Conservation (phyloP, 2,329 filamentous ascomycete genomes). For the Alternaria postmessia region DNA sequence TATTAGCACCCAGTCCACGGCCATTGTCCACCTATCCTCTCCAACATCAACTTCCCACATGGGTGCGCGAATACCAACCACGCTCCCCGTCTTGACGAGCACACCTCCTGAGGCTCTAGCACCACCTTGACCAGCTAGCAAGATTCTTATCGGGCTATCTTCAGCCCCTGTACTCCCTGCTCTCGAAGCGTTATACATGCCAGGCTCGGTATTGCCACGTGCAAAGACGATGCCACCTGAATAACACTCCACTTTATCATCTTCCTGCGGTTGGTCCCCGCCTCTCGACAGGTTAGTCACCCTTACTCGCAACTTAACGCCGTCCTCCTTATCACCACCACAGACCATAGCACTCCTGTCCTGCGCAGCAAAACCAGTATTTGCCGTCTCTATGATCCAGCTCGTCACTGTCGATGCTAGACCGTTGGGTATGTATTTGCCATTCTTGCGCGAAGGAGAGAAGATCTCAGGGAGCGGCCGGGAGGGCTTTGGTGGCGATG, state of each 20-base stretch:
- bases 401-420: slow-evolving; percentile 59
- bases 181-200: slow-evolving; percentile 25
- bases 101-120: slow-evolving; percentile 27
- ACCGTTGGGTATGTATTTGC: slow-evolving; percentile 60
- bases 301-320: slow-evolving; percentile 31
- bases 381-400: slow-evolving; percentile 59
- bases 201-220: slow-evolving; percentile 23
- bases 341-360: slow-evolving; percentile 19
- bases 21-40: slow-evolving; percentile 49
- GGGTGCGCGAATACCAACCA: slow-evolving; percentile 51
- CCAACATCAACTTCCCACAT: slow-evolving; percentile 53
- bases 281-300: not conserved
- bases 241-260: slow-evolving; percentile 27
- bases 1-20: slow-evolving; percentile 53
- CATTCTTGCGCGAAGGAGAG: slow-evolving; percentile 60
- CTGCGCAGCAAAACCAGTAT: slow-evolving; percentile 29
- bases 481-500: slow-evolving; percentile 33
- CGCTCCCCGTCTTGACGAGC: slow-evolving; percentile 30
- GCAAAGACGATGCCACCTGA: slow-evolving; percentile 35
- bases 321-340: slow-evolving; percentile 35
- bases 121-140: slow-evolving; percentile 43
- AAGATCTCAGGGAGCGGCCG: slow-evolving; percentile 61
- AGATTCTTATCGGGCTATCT: slow-evolving; percentile 20
- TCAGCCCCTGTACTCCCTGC: not conserved
- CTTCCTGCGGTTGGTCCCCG: not conserved